A percentile compares a stretch with the other conserved stretches of the same genome.
phyloP scores from a whole-genome alignment of 2,329 filamentous ascomycete species.

The Aspergillus brasiliensis region DNA sequence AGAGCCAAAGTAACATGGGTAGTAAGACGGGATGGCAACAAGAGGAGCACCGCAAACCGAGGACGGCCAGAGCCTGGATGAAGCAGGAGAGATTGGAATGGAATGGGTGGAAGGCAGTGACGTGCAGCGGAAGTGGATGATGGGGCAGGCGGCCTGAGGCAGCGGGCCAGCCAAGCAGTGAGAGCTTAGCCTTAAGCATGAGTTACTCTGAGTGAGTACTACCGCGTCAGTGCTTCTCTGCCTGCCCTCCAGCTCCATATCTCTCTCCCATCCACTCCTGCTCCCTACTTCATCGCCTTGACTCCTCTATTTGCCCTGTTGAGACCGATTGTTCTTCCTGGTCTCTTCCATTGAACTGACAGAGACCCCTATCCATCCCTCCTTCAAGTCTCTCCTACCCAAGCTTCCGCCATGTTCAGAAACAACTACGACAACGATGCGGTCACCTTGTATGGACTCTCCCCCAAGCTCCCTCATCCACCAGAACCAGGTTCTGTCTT shows the following conservation, averaged over 20 bases:
- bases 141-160: conserved; percentile 21
- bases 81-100: not conserved
- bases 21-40: conserved; percentile 11
- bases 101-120: conserved; percentile 26
- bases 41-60: not conserved
- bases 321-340: conserved; percentile 13
- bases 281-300: conserved; percentile 9
- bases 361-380: not conserved
- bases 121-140: conserved; percentile 26
- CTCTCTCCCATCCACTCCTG: conserved; percentile 14
- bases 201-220: conserved; percentile 19
- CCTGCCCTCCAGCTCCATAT: conserved; percentile 24
- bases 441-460: conserved; percentile 83
- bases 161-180: conserved; percentile 12
- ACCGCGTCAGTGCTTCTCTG: conserved; percentile 40
- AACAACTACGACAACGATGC: conserved; percentile 99
- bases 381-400: conserved; percentile 1
- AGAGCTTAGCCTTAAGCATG: conserved; percentile 6
- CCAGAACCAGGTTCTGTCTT: conserved; percentile 11
- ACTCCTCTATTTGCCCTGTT: conserved; percentile 12
- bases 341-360: conserved; percentile 3
- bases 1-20: conserved; percentile 9
- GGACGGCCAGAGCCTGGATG: not conserved
- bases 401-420: conserved; percentile 73
- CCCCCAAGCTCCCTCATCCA: conserved; percentile 41